Percentiles rank a stretch among this genome's conserved stretches.
Evolutionary conservation across 2,329 filamentous ascomycete genomes (phyloP).

Genomic region (Lasiodiplodia citricola): DNA sequence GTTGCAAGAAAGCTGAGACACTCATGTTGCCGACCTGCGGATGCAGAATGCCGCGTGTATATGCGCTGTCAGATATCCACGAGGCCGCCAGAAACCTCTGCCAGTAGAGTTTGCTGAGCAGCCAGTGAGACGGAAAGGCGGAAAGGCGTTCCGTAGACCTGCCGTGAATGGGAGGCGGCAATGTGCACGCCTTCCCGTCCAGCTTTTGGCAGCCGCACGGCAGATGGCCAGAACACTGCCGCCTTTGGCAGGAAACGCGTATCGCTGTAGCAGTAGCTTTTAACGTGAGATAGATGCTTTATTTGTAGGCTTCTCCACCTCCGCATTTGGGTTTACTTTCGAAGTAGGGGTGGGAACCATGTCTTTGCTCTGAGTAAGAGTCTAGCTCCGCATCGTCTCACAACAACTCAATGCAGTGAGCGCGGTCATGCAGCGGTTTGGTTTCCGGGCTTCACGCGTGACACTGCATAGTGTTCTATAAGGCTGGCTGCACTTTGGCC

Average conservation of each 20-base stretch:
- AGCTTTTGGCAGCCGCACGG: conserved; percentile 1
- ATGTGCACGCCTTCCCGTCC: neutral
- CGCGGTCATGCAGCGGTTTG: neutral
- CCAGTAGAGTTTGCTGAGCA: conserved; percentile 9
- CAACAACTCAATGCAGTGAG: neutral
- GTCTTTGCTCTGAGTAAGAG: neutral
- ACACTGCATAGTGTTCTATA: neutral
- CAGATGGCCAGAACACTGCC: neutral
- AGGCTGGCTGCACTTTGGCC: neutral
- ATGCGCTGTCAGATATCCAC: conserved; percentile 4
- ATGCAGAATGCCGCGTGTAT: conserved; percentile 6
- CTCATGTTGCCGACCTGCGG: neutral
- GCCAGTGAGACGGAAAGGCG: neutral
- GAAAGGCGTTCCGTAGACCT: neutral
- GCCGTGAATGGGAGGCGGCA: neutral
- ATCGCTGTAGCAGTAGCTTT: neutral
- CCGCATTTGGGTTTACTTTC: neutral
- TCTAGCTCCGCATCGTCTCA: neutral
- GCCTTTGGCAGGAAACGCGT: neutral
- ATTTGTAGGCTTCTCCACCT: too few species aligned
- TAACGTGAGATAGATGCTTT: neutral
- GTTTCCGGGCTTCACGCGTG: neutral
- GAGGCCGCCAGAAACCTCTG: neutral
- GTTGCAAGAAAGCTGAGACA: conserved; percentile 13
- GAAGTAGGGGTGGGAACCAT: neutral